Evolutionary conservation across 805 yeast genomes (phyloP).

Genomic region (Tanozyma kutaoensis): DNA sequence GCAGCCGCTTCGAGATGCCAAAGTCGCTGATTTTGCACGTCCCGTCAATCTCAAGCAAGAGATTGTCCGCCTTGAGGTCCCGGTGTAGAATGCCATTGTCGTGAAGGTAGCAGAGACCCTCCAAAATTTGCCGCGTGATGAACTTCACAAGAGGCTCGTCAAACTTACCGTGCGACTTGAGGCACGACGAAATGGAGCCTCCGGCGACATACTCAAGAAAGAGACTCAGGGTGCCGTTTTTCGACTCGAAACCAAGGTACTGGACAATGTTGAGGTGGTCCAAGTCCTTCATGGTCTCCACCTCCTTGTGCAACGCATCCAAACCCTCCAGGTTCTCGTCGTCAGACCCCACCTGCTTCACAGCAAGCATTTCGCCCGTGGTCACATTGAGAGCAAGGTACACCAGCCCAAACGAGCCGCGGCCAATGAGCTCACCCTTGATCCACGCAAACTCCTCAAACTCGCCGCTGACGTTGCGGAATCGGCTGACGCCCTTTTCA

Average conservation of each 20-base stretch:
- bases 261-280: conserved; percentile 94
- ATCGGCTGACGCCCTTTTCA: conserved; percentile 49
- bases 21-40: conserved; percentile 92
- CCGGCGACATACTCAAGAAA: conserved; percentile 97
- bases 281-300: conserved; percentile 83
- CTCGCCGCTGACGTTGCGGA: conserved; percentile 53
- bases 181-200: conserved; percentile 83
- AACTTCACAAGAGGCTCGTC: conserved; percentile 65
- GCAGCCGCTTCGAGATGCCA: conserved; percentile 75
- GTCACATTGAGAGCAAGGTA: conserved; percentile 86
- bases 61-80: conserved; percentile 89
- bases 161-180: conserved; percentile 73
- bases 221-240: conserved; percentile 62
- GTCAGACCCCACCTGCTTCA: conserved; percentile 64
- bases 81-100: conserved; percentile 81
- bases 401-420: conserved; percentile 94
- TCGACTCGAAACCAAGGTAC: conserved; percentile 84
- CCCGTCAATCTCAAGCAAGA: conserved; percentile 82
- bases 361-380: conserved; percentile 98
- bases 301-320: conserved; percentile 80
- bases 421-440: conserved; percentile 91
- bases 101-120: conserved; percentile 82
- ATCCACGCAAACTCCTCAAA: conserved; percentile 92
- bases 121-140: conserved; percentile 65
- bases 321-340: conserved; percentile 43